phyloP scores from a whole-genome alignment of 2,329 filamentous ascomycete species.

The Ascochyta viciae-villosae region DNA sequence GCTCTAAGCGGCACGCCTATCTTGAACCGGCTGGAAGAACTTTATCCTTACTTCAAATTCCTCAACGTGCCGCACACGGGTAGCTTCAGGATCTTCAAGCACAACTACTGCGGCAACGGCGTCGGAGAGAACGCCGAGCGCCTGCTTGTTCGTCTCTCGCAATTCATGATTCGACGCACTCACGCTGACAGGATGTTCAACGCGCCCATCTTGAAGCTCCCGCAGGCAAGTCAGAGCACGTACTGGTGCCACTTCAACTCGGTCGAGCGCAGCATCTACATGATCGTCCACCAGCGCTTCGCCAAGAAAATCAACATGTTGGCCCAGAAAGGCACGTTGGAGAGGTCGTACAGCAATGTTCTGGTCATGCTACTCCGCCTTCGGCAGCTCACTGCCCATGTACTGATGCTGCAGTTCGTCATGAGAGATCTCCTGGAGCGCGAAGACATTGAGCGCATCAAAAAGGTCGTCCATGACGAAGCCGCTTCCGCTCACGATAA shows the following conservation, averaged over 20 bases:
- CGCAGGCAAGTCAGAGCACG: conserved; percentile 54
- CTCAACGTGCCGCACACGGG: conserved; percentile 51
- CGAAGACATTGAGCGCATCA: conserved; percentile 56
- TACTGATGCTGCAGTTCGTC: conserved; percentile 56
- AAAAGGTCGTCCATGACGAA: conserved; percentile 37
- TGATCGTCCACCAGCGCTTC: conserved; percentile 57
- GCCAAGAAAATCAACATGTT: conserved; percentile 51
- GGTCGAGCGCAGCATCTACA: conserved; percentile 62
- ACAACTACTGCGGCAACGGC: conserved; percentile 51
- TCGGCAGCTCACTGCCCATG: conserved; percentile 60
- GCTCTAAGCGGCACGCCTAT: conserved; percentile 55
- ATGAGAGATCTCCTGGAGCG: conserved; percentile 55
- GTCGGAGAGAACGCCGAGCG: conserved; percentile 42
- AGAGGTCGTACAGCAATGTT: conserved; percentile 8
- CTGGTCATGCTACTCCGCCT: conserved; percentile 56
- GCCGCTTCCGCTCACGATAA: conserved; percentile 16
- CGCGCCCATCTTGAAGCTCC: conserved; percentile 62
- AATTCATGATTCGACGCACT: conserved; percentile 63
- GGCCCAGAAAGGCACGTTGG: conserved; percentile 18
- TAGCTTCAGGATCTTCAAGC: conserved; percentile 52
- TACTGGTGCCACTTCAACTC: conserved; percentile 58
- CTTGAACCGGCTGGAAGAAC: conserved; percentile 40
- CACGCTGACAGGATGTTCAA: conserved; percentile 61
- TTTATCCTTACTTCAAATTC: conserved; percentile 55
- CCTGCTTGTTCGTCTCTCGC: conserved; percentile 48